Evolutionary conservation across 768 basidiomycete species (phyloP).

Genomic region (Cyathus striatus): DNA sequence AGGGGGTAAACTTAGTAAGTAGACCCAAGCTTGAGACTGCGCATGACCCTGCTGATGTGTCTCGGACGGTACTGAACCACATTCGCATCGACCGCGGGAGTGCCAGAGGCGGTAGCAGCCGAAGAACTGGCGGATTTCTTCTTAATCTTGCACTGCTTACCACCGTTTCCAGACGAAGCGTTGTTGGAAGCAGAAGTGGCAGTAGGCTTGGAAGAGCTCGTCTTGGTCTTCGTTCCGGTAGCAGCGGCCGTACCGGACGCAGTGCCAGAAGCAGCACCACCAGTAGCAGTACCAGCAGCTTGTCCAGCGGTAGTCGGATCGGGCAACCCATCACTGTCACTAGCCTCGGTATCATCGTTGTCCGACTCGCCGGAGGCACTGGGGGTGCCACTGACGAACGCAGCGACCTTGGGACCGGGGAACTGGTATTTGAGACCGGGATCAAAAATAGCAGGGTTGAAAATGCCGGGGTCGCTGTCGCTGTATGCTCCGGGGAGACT

Average conservation of each 20-base stretch:
- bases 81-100: slow-evolving; percentile 2
- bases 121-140: slow-evolving; percentile 4
- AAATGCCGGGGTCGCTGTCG: slow-evolving; percentile 68
- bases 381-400: slow-evolving; percentile 22
- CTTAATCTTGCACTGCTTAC: slow-evolving; percentile 12
- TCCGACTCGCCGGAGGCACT: slow-evolving; percentile 6
- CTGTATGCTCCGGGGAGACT: slow-evolving; percentile 70
- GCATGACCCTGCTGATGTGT: slow-evolving; percentile 28
- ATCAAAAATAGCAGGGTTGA: slow-evolving; percentile 39
- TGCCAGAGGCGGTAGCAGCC: slow-evolving; percentile 2
- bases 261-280: not conserved
- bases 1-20: slow-evolving; percentile 12
- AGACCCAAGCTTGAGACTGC: slow-evolving; percentile 16
- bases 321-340: too few species aligned
- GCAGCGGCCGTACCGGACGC: not conserved
- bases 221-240: not conserved
- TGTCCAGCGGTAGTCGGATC: slow-evolving; percentile 2
- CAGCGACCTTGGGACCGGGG: slow-evolving; percentile 47
- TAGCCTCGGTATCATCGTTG: not conserved
- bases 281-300: not conserved
- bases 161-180: not conserved
- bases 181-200: not conserved
- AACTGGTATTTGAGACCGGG: slow-evolving; percentile 29
- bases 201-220: slow-evolving; percentile 1
- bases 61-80: slow-evolving; percentile 18